These are phyloP conservation scores for Neonectria punicea DNA, from an alignment of 2,329 filamentous ascomycete genomes.

Conservation along the genomic window DNA sequence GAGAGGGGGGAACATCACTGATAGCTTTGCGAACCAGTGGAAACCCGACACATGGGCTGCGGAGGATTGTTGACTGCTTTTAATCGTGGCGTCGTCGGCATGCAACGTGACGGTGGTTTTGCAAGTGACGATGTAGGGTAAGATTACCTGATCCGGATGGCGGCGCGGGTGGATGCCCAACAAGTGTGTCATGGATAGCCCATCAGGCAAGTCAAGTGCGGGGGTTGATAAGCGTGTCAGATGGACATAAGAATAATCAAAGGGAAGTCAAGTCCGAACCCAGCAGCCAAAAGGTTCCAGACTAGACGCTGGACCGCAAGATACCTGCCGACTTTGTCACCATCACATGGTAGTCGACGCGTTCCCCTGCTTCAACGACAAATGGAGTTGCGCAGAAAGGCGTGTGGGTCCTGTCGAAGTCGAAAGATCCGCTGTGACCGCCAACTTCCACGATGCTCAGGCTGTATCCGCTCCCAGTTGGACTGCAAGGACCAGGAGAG, in stretches of 20 bases:
- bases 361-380: not conserved
- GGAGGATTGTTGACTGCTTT: not conserved
- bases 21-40: not conserved
- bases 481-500: not conserved
- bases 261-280: not conserved
- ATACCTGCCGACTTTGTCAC: not conserved
- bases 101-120: not conserved
- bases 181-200: not conserved
- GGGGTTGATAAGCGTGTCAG: not conserved
- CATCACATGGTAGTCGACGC: not conserved
- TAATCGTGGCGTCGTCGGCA: not conserved
- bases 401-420: not conserved
- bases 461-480: not conserved
- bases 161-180: not conserved
- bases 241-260: not conserved
- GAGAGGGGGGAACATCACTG: not conserved
- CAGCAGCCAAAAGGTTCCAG: not conserved
- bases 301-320: not conserved
- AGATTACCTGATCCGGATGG: conserved; percentile 4
- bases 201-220: not conserved
- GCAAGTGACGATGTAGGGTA: not conserved
- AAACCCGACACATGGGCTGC: not conserved
- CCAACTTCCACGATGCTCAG: not conserved
- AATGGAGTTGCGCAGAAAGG: not conserved
- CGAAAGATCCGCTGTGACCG: conserved; percentile 2